Evolutionary conservation across 2,329 filamentous ascomycete genomes (phyloP), one percentile per base, ranked within the genome.

Genomic region (Dryadomyces sulphureus): DNA sequence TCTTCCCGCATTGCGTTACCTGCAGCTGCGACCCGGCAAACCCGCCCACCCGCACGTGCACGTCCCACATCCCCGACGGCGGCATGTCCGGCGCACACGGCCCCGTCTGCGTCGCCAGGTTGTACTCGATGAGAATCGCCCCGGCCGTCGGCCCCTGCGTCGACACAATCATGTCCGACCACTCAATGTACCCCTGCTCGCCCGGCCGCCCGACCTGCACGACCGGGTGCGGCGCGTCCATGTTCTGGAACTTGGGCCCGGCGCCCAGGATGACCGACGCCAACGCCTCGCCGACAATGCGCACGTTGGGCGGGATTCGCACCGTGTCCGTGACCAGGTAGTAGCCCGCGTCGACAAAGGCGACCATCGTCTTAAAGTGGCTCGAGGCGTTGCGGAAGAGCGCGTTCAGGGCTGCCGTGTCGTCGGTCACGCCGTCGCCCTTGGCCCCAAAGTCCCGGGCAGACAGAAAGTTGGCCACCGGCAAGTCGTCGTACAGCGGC

Each of bases 361-460:
- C 70, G 32, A 83, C 62, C 27, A 66, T 63, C 30, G 66, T 58
- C 16, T 57, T 55, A 51, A 48, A 57, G 69, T 59, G 50, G 55
- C 63, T 45, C 3, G 57, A 54, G 3, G 57, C 56, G 8, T 52
- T 48, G 24, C 49, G 41, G 49, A 66, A 60, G 25, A 62, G 47
- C 16, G 64, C 64, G 56, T 87, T 81, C 47, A 92, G 73, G 14
- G 75, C 76, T 7, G 66, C 67, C 1, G 85, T 89, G 57, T 92
- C 86, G 53, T 92, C 85, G 1, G 82, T 80, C 2, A 60, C 59
- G 32, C 84, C 85, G 55, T 92, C 83, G 50, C 85, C 86, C 55
- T 70, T 78, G 46, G 80, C 82, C 34, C 84, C 83, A 14, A 66
- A 67, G 14, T 67, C 67, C 53, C 83, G 84, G 55, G 85, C 77